phyloP scores from a whole-genome alignment of 306 rosid genomes.

The Inga leiocalycina region DNA sequence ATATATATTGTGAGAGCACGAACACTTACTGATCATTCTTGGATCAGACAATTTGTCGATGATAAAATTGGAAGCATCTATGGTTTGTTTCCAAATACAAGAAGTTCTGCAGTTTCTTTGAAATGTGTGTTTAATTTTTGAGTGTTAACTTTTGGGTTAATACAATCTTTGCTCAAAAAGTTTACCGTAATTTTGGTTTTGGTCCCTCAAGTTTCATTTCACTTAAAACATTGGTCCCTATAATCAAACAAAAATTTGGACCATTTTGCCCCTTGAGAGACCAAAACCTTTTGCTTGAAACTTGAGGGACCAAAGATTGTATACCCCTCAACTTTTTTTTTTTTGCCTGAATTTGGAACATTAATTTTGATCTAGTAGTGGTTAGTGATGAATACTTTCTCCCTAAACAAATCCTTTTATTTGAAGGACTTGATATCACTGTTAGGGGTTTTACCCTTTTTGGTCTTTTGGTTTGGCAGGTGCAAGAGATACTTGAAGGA shows the following conservation, averaged over 20 bases:
- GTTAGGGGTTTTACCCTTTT: constrained; percentile 8
- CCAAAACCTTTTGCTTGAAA: too few relatives aligned
- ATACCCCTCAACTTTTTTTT: too few relatives aligned
- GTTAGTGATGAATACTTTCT: constrained; percentile 17
- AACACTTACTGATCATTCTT: background rate
- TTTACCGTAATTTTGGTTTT: too few relatives aligned
- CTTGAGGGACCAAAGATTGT: too few relatives aligned
- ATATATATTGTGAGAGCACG: background rate
- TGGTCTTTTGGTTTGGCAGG: constrained; percentile 43
- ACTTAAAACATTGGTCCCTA: too few relatives aligned
- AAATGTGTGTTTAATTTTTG: background rate
- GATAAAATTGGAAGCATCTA: background rate
- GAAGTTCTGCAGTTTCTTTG: background rate
- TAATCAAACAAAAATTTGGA: too few relatives aligned
- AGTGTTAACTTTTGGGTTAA: background rate
- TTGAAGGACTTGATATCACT: constrained; percentile 7
- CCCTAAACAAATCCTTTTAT: background rate
- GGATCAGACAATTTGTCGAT: background rate
- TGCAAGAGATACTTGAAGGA: constrained; percentile 94
- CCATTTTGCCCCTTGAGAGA: too few relatives aligned
- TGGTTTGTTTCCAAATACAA: background rate
- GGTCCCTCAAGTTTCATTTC: too few relatives aligned
- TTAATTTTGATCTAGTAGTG: background rate
- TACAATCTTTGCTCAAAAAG: too few relatives aligned
- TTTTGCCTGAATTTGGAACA: background rate